Evolutionary conservation across 768 basidiomycete genomes (phyloP).

Genomic region (Pleurotus djamor): DNA sequence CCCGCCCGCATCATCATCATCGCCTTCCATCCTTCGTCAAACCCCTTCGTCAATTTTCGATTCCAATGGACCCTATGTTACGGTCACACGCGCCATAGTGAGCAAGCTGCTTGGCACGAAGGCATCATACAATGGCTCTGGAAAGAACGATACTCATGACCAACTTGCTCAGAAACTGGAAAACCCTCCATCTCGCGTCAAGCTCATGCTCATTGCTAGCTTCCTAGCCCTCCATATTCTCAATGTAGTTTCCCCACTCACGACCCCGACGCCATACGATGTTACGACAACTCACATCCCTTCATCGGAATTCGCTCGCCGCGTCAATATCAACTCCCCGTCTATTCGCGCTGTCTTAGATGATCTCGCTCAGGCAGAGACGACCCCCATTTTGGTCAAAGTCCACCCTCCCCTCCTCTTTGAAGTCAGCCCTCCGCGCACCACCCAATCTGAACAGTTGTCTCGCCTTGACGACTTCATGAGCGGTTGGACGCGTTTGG

Average conservation of each 20-base stretch:
- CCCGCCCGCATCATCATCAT: conserved; percentile 16
- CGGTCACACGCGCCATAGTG: not conserved
- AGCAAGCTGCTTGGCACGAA: conserved; percentile 40
- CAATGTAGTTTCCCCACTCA: conserved; percentile 90
- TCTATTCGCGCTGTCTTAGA: conserved; percentile 57
- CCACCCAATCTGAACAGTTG: conserved; percentile 15
- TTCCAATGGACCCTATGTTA: not conserved
- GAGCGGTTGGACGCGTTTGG: conserved; percentile 85
- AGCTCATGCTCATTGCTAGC: conserved; percentile 86
- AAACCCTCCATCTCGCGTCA: conserved; percentile 84
- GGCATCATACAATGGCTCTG: conserved; percentile 27
- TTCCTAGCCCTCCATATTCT: conserved; percentile 91
- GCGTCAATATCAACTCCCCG: conserved; percentile 70
- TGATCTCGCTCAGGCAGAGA: conserved; percentile 43
- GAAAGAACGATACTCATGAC: conserved; percentile 9
- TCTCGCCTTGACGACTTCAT: conserved; percentile 74
- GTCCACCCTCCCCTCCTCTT: conserved; percentile 60
- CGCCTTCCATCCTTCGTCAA: not conserved
- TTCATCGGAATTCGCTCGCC: conserved; percentile 31
- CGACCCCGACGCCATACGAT: conserved; percentile 32
- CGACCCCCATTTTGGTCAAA: conserved; percentile 38
- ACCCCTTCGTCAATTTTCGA: not conserved
- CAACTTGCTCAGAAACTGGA: conserved; percentile 48
- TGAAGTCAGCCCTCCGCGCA: conserved; percentile 35
- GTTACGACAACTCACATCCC: conserved; percentile 14